Conservation (phyloP, 768 basidiomycete species). For the Porphyrellus cyaneotinctus region DNA sequence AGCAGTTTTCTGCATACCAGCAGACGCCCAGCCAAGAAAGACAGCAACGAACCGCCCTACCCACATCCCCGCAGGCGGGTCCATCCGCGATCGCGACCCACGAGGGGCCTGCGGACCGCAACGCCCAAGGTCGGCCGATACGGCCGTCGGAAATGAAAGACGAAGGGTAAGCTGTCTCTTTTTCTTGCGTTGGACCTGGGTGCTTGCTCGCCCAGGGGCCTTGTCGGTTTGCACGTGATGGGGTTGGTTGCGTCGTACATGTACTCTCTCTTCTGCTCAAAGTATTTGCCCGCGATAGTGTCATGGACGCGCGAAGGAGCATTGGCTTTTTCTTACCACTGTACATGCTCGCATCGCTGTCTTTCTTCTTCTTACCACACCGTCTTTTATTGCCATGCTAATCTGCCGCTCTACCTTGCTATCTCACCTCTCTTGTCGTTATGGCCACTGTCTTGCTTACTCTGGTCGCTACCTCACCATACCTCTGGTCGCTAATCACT, state of each 20-base stretch:
- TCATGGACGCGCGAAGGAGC: slow-evolving; percentile 24
- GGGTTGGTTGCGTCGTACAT: slow-evolving; percentile 9
- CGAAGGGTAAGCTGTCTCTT: slow-evolving; percentile 62
- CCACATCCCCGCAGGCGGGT: slow-evolving; percentile 24
- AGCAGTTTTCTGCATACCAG: slow-evolving; percentile 60
- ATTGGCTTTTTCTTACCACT: slow-evolving; percentile 11
- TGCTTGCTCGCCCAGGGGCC: slow-evolving; percentile 9
- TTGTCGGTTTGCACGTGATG: slow-evolving; percentile 5
- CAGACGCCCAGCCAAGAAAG: slow-evolving; percentile 65
- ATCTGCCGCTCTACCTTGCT: slow-evolving; percentile 22
- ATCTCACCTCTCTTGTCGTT: slow-evolving; percentile 22
- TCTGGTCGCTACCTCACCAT: slow-evolving; percentile 32
- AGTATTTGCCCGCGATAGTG: slow-evolving; percentile 20
- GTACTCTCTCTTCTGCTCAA: slow-evolving; percentile 3
- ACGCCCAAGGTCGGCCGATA: slow-evolving; percentile 47
- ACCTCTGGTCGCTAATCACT: slow-evolving; percentile 35
- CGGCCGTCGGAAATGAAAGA: slow-evolving; percentile 76
- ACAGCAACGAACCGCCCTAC: slow-evolving; percentile 37
- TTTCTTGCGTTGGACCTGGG: slow-evolving; percentile 15
- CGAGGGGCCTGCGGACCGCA: slow-evolving; percentile 29
- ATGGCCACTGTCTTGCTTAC: slow-evolving; percentile 29
- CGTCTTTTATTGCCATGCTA: slow-evolving; percentile 27
- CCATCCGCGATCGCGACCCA: slow-evolving; percentile 36
- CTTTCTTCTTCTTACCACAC: slow-evolving; percentile 12
- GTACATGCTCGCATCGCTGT: slow-evolving; percentile 14